Percentiles rank a stretch among this genome's conserved stretches.
These are phyloP conservation scores for Penicillium corylophilum DNA, from an alignment of 2,329 filamentous ascomycete species.

Conservation along the genomic window DNA sequence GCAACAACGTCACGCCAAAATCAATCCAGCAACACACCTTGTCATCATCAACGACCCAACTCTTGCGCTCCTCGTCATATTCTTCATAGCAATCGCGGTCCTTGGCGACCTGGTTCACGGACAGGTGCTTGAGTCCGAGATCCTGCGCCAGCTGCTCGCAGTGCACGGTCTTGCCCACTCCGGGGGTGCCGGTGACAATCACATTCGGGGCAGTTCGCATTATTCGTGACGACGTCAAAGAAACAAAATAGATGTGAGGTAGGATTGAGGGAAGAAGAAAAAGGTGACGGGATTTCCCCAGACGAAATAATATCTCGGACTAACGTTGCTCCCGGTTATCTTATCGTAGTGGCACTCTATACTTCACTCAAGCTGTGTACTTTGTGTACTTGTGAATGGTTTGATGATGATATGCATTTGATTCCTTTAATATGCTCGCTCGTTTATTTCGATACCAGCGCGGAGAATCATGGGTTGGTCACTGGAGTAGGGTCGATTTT, in stretches of 20 bases:
- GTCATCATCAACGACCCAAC: slow-evolving; percentile 95
- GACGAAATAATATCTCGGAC: slow-evolving; percentile 21
- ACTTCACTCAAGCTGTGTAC: too few relatives aligned
- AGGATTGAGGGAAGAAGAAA: background rate
- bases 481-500: background rate
- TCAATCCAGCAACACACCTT: slow-evolving; percentile 59
- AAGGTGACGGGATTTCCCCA: slow-evolving; percentile 6
- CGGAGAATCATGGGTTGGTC: background rate
- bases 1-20: background rate
- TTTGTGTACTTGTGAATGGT: too few relatives aligned
- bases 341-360: slow-evolving; percentile 16
- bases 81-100: slow-evolving; percentile 83
- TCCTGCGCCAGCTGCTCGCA: slow-evolving; percentile 75
- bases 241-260: background rate
- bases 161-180: slow-evolving; percentile 93
- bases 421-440: background rate
- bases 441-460: background rate
- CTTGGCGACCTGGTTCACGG: slow-evolving; percentile 89
- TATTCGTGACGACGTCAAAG: slow-evolving; percentile 8
- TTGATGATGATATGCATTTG: background rate
- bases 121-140: slow-evolving; percentile 76
- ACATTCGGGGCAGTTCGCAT: slow-evolving; percentile 69
- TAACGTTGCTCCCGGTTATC: slow-evolving; percentile 22
- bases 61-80: slow-evolving; percentile 79
- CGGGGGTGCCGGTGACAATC: slow-evolving; percentile 91